Base-by-base conservation (phyloP, 306 rosid species). In the Medicago ruthenica region DNA sequence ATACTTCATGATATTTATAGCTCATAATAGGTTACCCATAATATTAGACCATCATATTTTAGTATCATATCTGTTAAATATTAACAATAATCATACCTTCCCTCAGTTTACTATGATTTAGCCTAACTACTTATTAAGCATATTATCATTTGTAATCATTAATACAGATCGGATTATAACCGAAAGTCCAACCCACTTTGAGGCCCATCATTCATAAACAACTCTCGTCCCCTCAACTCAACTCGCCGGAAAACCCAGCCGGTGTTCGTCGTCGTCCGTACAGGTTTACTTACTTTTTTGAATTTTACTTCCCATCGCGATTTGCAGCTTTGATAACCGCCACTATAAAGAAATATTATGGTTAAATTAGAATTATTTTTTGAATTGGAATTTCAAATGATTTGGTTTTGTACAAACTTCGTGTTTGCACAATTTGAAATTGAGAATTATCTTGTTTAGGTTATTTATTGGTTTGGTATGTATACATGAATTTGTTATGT, bases 301-400 rank as follows among this genome's bases (percentile, higher is more conserved):
- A 2, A 58, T 58, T 58, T 16, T 31, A 1, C 3, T 60, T 31
- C 18, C 7, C 42, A n/a, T n/a, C n/a, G n/a, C n/a, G n/a, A n/a
- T n/a, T n/a, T n/a, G 20, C 6, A 0, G 17, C 17, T 55, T 14
- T 22, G 27, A 58, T 58, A 1, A 1, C 9, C 39, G 9, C 39
- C 9, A n/a, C 39, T 22, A 8, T 17, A 13, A 59, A n/a, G n/a
- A n/a, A n/a, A 21, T 67, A 14, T 67, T 22, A 67, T 8, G 7
- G 57, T 21, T 67, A 42, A 44, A 20, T 22, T 21, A 44, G 72
- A n/a, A 47, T 44, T 9, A 4, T 69, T 69, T 69, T 10, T 69
- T 47, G 59, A 42, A 47, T 21, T 27, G 27, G 42, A n/a, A n/a
- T n/a, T n/a, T n/a, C n/a, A n/a, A n/a, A n/a, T n/a, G n/a, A n/a